Evolutionary conservation across 371 early-diverging fungal species (phyloP), one percentile per base, ranked within the genome.

Genomic region (Mortierella sp.): DNA sequence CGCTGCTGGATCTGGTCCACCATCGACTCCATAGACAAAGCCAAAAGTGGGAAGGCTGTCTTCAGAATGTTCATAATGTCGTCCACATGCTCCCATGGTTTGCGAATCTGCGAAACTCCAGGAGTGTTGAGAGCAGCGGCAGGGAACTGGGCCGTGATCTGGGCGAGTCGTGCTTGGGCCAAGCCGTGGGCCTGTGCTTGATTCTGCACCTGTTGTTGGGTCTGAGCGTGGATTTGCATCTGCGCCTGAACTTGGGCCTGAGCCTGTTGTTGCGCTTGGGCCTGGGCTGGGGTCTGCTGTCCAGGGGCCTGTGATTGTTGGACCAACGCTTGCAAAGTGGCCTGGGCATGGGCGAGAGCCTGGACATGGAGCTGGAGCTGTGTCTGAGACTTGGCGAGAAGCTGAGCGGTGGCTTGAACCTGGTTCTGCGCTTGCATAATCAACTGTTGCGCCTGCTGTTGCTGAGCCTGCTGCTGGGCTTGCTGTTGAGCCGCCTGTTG

Each of bases 1-100:
- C 97, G 94, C 76, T 94, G 93, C 71, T 96, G 93, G 29, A 99
- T 97, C 87, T 98, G 98, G 83, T 99, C 99, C 16, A 97, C 95
- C 97, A 99, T 98, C 1, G 97, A 97, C 89, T 99, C 99, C 96
- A 99, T 97, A 3, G 99, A 95, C 46, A 99, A 88, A 1, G 98
- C 96, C 44, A 99, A 88, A 70, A 99, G 92, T 29, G 99, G 99
- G 88, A 95, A 97, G 0, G 97, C 96, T 0, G 99, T 98, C 88
- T 99, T 99, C 24, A 99, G 91, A 87, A 96, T 95, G n/a, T 96
- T 94, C 96, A 97, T 97, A 24, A 99, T 93, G 79, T 99, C 99
- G 65, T 99, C 98, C n/a, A 98, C 90, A 71, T 92, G 90, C 75
- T 96, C 94, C 94, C 94, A 96, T 11, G 97, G 91, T 27, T 92